A percentile compares a stretch with the other conserved stretches of the same genome.
Evolutionary conservation across 352 stramenopile species (phyloP).

Genomic region (Phytophthora brassicae): DNA sequence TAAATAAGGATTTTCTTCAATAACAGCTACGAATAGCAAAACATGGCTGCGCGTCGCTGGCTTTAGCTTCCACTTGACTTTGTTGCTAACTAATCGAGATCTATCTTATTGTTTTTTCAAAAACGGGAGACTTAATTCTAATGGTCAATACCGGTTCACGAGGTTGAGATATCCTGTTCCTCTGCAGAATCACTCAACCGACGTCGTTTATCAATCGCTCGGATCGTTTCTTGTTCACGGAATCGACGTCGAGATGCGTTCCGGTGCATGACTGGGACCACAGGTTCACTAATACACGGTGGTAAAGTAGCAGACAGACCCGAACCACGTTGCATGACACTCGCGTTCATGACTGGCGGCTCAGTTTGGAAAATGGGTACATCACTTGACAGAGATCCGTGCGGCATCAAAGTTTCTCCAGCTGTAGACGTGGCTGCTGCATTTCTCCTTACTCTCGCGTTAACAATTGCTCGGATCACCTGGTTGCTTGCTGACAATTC

Average conservation of each 20-base stretch:
- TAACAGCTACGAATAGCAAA: conserved; percentile 24
- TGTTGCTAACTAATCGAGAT: conserved; percentile 30
- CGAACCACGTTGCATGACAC: conserved; percentile 60
- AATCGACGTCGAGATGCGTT: conserved; percentile 66
- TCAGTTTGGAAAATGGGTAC: conserved; percentile 57
- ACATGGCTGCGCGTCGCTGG: conserved; percentile 10
- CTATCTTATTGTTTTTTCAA: conserved; percentile 32
- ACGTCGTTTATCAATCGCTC: conserved; percentile 57
- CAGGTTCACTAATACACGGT: conserved; percentile 61
- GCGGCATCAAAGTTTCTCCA: conserved; percentile 4
- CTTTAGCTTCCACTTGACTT: conserved; percentile 30
- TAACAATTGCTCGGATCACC: conserved; percentile 86
- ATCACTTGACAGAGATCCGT: conserved; percentile 34
- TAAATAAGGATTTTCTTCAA: conserved; percentile 34
- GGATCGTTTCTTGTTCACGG: conserved; percentile 46
- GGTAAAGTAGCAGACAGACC: conserved; percentile 42
- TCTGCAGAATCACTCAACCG: conserved; percentile 50
- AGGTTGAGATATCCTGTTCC: conserved; percentile 62
- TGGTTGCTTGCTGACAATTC: conserved; percentile 84
- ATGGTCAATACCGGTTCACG: too few relatives aligned
- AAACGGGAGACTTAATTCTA: conserved; percentile 30
- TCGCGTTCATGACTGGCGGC: conserved; percentile 78
- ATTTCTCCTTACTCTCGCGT: conserved; percentile 77
- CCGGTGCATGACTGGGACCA: conserved; percentile 70
- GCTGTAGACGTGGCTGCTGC: conserved; percentile 15